Percentiles rank a stretch among this genome's conserved stretches.
Evolutionary conservation across 1,284 basidiomycete species (phyloP).

Genomic region (Trichosporon faecale): DNA sequence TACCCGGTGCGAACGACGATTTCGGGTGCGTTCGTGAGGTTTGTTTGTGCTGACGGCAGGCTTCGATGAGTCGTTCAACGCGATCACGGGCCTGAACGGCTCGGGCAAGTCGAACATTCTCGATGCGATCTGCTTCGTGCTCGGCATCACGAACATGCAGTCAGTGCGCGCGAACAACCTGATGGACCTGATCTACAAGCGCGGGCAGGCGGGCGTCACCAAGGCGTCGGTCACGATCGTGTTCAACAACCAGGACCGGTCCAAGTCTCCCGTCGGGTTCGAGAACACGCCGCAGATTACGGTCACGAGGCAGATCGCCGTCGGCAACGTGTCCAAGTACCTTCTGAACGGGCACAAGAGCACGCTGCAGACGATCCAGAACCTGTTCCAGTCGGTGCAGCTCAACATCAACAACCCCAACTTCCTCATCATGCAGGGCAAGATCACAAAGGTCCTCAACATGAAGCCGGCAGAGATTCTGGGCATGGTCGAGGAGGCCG

Average conservation of each 20-base stretch:
- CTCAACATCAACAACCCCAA: conserved; percentile 99
- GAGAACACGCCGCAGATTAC: conserved; percentile 86
- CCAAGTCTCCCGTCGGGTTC: conserved; percentile 80
- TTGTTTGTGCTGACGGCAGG: conserved; percentile 53
- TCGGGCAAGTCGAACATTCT: conserved; percentile 94
- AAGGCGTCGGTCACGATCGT: conserved; percentile 98
- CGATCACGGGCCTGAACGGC: conserved; percentile 91
- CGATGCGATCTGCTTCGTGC: conserved; percentile 93
- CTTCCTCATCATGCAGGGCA: conserved; percentile 99
- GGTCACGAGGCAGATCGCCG: conserved; percentile 90
- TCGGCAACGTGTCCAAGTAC: conserved; percentile 95
- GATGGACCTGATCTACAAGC: conserved; percentile 78
- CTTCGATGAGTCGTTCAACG: conserved; percentile 95
- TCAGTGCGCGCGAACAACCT: conserved; percentile 90
- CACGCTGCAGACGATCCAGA: conserved; percentile 82
- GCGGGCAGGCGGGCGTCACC: conserved; percentile 90
- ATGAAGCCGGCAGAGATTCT: conserved; percentile 98
- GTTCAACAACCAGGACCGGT: conserved; percentile 94
- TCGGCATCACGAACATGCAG: conserved; percentile 93
- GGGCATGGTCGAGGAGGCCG: conserved; percentile 98
- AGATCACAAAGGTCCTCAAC: conserved; percentile 93
- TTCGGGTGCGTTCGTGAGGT: conserved; percentile 51
- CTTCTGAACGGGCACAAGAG: conserved; percentile 95
- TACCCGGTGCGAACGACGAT: conserved; percentile 94
- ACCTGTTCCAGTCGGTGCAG: conserved; percentile 93